Conservation (phyloP, 345 rosid genomes). For the Euphorbia lathyris region DNA sequence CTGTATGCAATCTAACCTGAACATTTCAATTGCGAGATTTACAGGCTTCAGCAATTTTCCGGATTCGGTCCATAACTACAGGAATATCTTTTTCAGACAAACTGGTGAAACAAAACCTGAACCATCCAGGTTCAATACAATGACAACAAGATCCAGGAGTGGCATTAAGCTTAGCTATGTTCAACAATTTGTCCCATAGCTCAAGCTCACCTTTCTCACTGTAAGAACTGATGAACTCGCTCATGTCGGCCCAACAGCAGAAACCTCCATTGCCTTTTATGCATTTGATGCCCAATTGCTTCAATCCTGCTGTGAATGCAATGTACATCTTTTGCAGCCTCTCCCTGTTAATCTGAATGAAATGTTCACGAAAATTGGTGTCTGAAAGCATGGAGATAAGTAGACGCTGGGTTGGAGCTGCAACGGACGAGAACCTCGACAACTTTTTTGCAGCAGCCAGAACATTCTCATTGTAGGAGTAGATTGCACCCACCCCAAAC, state of each 20-base stretch:
- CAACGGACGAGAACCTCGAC: conserved; percentile 65
- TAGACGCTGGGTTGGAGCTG: conserved; percentile 63
- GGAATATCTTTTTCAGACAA: conserved; percentile 63
- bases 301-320: conserved; percentile 51
- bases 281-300: conserved; percentile 61
- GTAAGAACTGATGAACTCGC: conserved; percentile 63
- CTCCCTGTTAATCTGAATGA: conserved; percentile 44
- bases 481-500: conserved; percentile 55
- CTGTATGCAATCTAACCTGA: conserved; percentile 19
- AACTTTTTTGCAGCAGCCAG: conserved; percentile 60
- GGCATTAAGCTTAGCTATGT: conserved; percentile 59
- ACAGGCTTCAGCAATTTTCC: conserved; percentile 54
- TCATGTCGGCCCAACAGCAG: conserved; percentile 89
- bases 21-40: conserved; percentile 52
- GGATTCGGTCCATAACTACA: conserved; percentile 58
- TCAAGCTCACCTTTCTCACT: conserved; percentile 90
- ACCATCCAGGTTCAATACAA: conserved; percentile 97
- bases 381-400: conserved; percentile 64
- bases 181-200: conserved; percentile 86
- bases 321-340: conserved; percentile 42
- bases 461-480: conserved; percentile 60
- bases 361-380: conserved; percentile 40
- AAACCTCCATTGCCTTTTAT: conserved; percentile 61
- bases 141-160: conserved; percentile 89
- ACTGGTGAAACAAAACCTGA: conserved; percentile 62